A percentile compares a stretch with the other conserved stretches of the same genome.
Conservation (phyloP, 2,329 filamentous ascomycete genomes). For the Arachnopeziza araneosa region DNA sequence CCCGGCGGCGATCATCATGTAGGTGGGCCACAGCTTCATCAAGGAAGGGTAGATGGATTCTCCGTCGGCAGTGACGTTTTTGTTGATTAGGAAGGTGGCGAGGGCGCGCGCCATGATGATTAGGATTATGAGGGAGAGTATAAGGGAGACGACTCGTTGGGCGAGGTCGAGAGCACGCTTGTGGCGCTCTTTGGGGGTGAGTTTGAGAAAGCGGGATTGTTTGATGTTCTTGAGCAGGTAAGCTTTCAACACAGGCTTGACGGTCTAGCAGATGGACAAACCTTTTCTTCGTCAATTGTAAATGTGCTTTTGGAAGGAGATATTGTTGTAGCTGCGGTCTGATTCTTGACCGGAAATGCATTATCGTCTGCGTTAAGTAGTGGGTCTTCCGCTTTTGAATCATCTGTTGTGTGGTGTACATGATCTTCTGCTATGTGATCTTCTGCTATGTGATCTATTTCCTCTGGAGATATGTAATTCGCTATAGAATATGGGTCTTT, state of each 20-base stretch:
- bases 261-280: neutral
- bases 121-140: slow-evolving; percentile 4
- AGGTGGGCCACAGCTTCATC: slow-evolving; percentile 4
- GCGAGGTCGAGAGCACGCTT: slow-evolving; percentile 2
- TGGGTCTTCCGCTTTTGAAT: neutral
- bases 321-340: neutral
- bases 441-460: neutral
- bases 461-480: neutral
- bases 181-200: neutral
- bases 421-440: neutral
- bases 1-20: neutral
- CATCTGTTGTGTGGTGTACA: neutral
- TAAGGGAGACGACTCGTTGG: neutral
- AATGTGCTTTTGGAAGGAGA: neutral
- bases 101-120: slow-evolving; percentile 1
- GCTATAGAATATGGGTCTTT: neutral
- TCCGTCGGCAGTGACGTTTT: slow-evolving; percentile 1
- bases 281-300: neutral
- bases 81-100: neutral
- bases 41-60: slow-evolving; percentile 2
- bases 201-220: neutral
- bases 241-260: neutral
- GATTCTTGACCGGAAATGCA: neutral
- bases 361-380: neutral
- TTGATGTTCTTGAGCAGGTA: neutral